Base-by-base conservation (phyloP, 2,329 filamentous ascomycete genomes). In the Leptodontidium sp. region DNA sequence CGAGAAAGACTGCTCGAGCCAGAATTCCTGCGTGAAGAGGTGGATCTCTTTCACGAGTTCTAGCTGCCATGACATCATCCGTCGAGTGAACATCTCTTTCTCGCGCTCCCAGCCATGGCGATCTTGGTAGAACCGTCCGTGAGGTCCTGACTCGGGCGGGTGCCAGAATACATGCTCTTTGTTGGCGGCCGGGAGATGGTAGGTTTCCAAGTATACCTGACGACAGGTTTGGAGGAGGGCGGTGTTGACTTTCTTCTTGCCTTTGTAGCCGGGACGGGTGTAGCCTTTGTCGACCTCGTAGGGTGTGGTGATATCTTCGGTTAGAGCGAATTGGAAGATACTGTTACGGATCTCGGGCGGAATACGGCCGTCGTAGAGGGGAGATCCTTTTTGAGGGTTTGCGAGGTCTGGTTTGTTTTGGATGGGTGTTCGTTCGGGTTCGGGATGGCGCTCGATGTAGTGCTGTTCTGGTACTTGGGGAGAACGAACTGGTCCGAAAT, bases 161-260 rank as follows among this genome's bases (percentile, higher is more conserved):
- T 74, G 71, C 65, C 64, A 73, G 69, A 76, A 77, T 2, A 75
- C 69, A 35, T 72, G 72, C 12, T 74, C 65, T 55, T 72, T 74
- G 12, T 21, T 69, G 1, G 40, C n/a, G 0, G 63, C 40, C 2
- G 73, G 72, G 11, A 76, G 68, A 21, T 74, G 70, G 57, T 70
- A 74, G 4, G 74, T 73, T 68, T 77, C 72, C 2, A 71, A 66
- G 35, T 77, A 76, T 52, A 70, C 61, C 1, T 63, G 61, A 9
- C 73, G 72, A 32, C 74, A 75, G 29, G 72, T 73, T 35, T 62
- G 68, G 14, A 76, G 71, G 17, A 77, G 67, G 6, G 68, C 45
- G n/a, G 64, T 71, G 45, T 40, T 26, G 7, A 76, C 61, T 15
- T 26, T 55, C 2, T 66, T 66, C 15, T 63, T 63, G 14, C 62